Evolutionary conservation across 306 rosid genomes (phyloP).

Genomic region (Citrullus colocynthis): DNA sequence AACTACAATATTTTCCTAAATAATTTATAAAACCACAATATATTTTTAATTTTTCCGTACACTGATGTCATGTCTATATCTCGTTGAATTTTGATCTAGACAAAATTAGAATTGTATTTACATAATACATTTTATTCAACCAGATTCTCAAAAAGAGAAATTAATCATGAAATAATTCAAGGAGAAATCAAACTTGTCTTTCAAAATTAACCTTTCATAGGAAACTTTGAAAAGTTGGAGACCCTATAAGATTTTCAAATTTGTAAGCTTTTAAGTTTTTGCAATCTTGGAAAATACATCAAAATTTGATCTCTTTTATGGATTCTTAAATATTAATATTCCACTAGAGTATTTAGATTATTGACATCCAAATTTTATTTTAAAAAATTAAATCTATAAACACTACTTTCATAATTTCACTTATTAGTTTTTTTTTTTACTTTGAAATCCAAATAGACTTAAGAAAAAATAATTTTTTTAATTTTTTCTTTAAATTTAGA

Average conservation of each 20-base stretch:
- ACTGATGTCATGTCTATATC: neutral
- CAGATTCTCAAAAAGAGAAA: neutral
- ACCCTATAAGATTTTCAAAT: neutral
- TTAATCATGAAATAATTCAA: neutral
- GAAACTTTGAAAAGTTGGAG: neutral
- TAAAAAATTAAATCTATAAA: too few species aligned
- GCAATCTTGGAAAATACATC: neutral
- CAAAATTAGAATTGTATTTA: neutral
- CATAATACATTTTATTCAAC: neutral
- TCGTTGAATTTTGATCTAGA: neutral
- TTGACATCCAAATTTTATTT: too few species aligned
- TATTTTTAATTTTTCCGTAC: too few species aligned
- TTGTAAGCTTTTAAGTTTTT: neutral
- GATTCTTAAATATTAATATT: too few species aligned
- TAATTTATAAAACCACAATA: too few species aligned
- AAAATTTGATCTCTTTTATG: neutral
- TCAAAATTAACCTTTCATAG: neutral
- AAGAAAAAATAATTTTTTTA: too few species aligned
- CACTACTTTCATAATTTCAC: too few species aligned
- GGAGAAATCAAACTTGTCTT: neutral
- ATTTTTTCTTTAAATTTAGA: too few species aligned
- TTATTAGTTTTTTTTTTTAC: too few species aligned
- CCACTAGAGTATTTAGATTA: too few species aligned
- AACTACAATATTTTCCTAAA: too few species aligned
- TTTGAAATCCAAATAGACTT: too few species aligned